These are phyloP conservation scores for Candida odintsovae DNA, from an alignment of 805 yeast species.

Conservation along the genomic window DNA sequence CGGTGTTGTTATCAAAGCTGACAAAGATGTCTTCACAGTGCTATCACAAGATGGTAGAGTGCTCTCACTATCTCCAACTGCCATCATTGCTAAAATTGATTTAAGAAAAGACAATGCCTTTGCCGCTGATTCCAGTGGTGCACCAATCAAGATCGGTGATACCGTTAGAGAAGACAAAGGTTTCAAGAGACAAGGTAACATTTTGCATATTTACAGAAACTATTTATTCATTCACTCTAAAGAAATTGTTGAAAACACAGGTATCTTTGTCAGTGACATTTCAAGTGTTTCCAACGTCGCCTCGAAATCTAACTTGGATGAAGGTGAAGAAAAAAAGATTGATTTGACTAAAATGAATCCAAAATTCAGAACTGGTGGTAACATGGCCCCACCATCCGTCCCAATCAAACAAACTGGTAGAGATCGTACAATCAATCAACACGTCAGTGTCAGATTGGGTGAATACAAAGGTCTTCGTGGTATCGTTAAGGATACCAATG, in stretches of 20 bases:
- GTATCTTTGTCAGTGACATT: slow-evolving; percentile 80
- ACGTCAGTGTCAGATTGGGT: slow-evolving; percentile 86
- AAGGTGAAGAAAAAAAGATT: slow-evolving; percentile 36
- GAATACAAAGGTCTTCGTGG: slow-evolving; percentile 92
- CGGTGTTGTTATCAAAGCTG: slow-evolving; percentile 87
- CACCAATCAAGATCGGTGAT: slow-evolving; percentile 84
- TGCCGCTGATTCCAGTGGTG: slow-evolving; percentile 82
- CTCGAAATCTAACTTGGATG: slow-evolving; percentile 66
- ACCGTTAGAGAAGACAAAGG: slow-evolving; percentile 82
- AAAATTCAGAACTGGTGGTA: slow-evolving; percentile 40
- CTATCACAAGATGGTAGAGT: slow-evolving; percentile 78
- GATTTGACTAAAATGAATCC: slow-evolving; percentile 90
- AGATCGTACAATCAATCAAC: slow-evolving; percentile 74
- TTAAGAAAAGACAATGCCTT: slow-evolving; percentile 61
- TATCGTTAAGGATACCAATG: slow-evolving; percentile 89
- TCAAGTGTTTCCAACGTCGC: slow-evolving; percentile 77
- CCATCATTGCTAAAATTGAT: slow-evolving; percentile 77
- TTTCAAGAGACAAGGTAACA: slow-evolving; percentile 83
- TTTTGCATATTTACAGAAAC: slow-evolving; percentile 80
- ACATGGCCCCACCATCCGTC: slow-evolving; percentile 57
- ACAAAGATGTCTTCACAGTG: slow-evolving; percentile 77
- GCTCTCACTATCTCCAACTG: slow-evolving; percentile 64
- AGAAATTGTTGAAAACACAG: slow-evolving; percentile 76
- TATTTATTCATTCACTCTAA: slow-evolving; percentile 76
- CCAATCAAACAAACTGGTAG: slow-evolving; percentile 62